Base-by-base conservation (phyloP, 352 stramenopile species). In the Phytophthora pisi region DNA sequence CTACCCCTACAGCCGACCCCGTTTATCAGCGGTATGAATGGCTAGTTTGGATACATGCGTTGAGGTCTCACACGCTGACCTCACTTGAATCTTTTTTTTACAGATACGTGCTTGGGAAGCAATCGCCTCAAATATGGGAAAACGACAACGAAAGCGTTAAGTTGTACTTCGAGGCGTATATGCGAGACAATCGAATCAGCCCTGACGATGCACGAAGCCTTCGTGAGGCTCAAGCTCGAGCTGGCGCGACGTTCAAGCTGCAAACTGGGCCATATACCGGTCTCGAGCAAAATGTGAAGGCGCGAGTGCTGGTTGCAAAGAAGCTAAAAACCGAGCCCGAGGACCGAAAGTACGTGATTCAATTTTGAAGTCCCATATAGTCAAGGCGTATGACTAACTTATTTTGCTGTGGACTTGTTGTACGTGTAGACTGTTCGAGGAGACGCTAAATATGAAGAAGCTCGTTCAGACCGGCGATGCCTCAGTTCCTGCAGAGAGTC, bases 271-370 rank as follows among this genome's bases (percentile, higher is more conserved):
- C 84, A 10, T 96, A 95, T 45, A 64, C 85, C 3, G 88, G 88
- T 5, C 72, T 96, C 4, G 88, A 96, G n/a, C 88, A 94, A 58
- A 79, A 80, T 46, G 79, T 93, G 15, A 95, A 93, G 42, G 86
- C 83, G 15, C 88, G 86, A 2, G 81, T 91, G 40, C 75, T 96
- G 10, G 84, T 95, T 2, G 82, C 82, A 0, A 95, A 95, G 34
- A 90, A 90, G 52, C 75, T 96, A 5, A 89, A 89, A 60, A 93
- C 79, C 0, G 82, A 86, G 18, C 45, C 70, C 5, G 84, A 90
- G 43, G 84, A 92, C 40, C 71, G 72, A 68, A 85, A 78, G 73
- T 88, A 78, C 15, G 79, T 60, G 2, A 18, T 5, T 15, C 42
- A 49, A 52, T 34, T 9, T 11, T 30, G 20, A 24, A 34, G 10